Conservation (phyloP, 169 alveolate genomes). For the Plasmodium gallinaceum region DNA sequence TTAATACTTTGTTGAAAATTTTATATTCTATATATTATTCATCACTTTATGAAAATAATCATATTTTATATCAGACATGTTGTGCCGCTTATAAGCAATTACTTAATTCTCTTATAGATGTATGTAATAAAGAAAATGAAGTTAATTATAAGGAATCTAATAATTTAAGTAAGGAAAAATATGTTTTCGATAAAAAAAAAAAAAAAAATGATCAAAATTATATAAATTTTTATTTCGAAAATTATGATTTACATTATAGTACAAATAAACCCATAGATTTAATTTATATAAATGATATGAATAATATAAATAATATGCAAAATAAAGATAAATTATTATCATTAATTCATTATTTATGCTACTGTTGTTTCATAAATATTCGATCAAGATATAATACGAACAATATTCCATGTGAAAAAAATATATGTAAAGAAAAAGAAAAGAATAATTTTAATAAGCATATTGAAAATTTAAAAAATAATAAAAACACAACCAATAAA, state of each 20-base stretch:
- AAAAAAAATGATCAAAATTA: conserved; percentile 9
- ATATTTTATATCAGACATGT: conserved; percentile 62
- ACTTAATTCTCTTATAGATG: conserved; percentile 63
- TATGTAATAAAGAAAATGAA: conserved; percentile 42
- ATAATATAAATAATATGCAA: conserved; percentile 27
- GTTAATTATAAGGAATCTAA: neutral
- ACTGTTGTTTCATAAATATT: conserved; percentile 72
- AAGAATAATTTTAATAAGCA: neutral
- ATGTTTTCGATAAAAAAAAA: neutral
- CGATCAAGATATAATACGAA: conserved; percentile 37
- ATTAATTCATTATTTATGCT: conserved; percentile 74
- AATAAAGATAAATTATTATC: conserved; percentile 59
- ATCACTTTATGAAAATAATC: conserved; percentile 45
- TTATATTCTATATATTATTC: conserved; percentile 70
- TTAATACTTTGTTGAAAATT: conserved; percentile 50
- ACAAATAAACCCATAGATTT: conserved; percentile 44
- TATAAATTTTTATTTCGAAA: conserved; percentile 52
- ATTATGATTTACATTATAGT: conserved; percentile 46
- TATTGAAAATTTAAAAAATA: neutral
- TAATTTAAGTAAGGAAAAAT: neutral
- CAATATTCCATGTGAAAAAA: neutral
- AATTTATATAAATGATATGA: conserved; percentile 25
- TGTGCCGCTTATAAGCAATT: conserved; percentile 69
- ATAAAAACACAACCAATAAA: neutral
- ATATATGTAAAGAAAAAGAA: neutral